These are phyloP conservation scores for Rhizopogon parksii DNA, from an alignment of 1,284 basidiomycete genomes.

Conservation along the genomic window DNA sequence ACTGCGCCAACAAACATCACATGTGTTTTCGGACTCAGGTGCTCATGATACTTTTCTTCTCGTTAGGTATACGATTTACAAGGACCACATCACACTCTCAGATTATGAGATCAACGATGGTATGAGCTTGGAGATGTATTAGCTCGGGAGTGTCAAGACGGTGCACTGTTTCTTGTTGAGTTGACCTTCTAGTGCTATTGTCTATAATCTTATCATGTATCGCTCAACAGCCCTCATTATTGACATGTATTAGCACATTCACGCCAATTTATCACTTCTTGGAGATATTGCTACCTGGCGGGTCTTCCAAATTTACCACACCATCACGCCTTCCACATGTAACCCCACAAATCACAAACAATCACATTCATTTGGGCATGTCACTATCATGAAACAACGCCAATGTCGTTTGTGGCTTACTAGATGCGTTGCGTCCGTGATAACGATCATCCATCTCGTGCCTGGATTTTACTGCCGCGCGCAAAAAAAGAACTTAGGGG, in stretches of 20 bases:
- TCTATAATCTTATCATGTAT: conserved; percentile 1
- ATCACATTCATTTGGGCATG: conserved; percentile 17
- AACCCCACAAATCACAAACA: not conserved
- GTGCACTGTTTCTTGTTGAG: conserved; percentile 3
- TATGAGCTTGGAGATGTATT: conserved; percentile 94
- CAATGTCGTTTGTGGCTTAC: no score
- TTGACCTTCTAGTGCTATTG: not conserved
- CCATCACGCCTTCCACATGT: not conserved
- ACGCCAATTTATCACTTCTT: not conserved
- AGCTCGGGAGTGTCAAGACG: conserved; percentile 8
- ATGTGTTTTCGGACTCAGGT: not conserved
- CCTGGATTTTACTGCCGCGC: conserved; percentile 26
- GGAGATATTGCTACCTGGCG: not conserved
- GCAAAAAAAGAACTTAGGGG: conserved; percentile 29
- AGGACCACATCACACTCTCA: conserved; percentile 88
- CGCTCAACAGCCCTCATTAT: conserved; percentile 9
- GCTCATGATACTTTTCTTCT: not conserved
- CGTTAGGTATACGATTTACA: conserved; percentile 82
- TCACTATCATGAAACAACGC: conserved; percentile 12
- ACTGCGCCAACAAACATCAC: not conserved
- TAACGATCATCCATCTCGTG: conserved; percentile 11
- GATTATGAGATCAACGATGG: conserved; percentile 96
- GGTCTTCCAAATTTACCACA: not conserved
- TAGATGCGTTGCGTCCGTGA: no score
- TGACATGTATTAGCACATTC: conserved; percentile 8